Conservation (phyloP, 805 yeast species). For the Teunomyces cretensis region DNA sequence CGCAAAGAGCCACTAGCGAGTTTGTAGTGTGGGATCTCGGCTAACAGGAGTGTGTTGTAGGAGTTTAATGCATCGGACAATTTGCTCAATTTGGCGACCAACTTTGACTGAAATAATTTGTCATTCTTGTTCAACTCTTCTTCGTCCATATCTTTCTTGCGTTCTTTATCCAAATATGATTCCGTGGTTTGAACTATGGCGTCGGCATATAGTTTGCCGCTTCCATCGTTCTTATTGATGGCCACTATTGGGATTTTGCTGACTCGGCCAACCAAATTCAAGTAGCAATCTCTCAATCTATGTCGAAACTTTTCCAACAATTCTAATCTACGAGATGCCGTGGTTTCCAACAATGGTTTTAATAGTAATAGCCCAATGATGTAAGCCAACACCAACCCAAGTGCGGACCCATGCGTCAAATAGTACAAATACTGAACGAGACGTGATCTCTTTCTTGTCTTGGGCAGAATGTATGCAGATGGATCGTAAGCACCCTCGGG, state of each 20-base stretch:
- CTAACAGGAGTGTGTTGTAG: constrained; percentile 26
- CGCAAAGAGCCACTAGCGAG: constrained; percentile 28
- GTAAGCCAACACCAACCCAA: constrained; percentile 27
- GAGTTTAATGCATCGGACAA: constrained; percentile 21
- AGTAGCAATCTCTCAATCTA: constrained; percentile 35
- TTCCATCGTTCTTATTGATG: constrained; percentile 24
- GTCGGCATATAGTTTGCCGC: constrained; percentile 35
- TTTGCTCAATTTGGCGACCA: constrained; percentile 22
- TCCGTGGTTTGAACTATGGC: constrained; percentile 38
- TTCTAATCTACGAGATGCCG: constrained; percentile 30
- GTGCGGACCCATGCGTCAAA: constrained; percentile 36
- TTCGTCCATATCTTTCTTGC: constrained; percentile 13
- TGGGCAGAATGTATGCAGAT: constrained; percentile 16
- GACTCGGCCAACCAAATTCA: constrained; percentile 33
- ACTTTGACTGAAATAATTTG: constrained; percentile 22
- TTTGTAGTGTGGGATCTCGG: constrained; percentile 34
- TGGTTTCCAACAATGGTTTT: constrained; percentile 35
- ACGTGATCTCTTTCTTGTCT: constrained; percentile 19
- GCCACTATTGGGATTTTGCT: constrained; percentile 41
- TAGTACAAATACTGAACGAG: constrained; percentile 25
- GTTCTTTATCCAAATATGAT: constrained; percentile 15
- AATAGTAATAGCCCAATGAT: constrained; percentile 31
- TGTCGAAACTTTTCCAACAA: constrained; percentile 32
- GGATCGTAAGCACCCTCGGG: constrained; percentile 43
- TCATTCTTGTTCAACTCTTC: constrained; percentile 18